Conservation (phyloP, 305 asterid species). For the Plantago lanceolata region DNA sequence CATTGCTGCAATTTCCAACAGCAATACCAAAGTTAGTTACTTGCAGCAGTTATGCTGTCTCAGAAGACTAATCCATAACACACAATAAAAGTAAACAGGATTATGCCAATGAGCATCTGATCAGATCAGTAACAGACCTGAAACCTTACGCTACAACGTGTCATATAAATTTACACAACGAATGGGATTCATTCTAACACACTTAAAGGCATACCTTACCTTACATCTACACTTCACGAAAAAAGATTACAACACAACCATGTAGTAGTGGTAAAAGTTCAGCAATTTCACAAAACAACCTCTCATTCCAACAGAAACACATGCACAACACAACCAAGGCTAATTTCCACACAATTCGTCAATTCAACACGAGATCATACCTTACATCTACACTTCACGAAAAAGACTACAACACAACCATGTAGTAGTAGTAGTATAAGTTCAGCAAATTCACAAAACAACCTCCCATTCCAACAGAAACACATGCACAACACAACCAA, state of each 20-base stretch:
- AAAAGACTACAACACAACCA: neutral
- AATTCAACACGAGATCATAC: neutral
- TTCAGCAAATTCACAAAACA: neutral
- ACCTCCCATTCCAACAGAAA: neutral
- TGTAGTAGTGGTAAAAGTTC: neutral
- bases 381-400: neutral
- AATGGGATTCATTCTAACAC: too few species aligned
- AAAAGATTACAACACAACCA: neutral
- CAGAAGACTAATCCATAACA: neutral
- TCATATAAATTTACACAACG: too few species aligned
- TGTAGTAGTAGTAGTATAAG: neutral
- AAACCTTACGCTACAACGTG: too few species aligned
- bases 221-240: neutral
- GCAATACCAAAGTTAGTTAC: slow-evolving; percentile 7
- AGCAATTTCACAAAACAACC: neutral
- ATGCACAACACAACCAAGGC: neutral
- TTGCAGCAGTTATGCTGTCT: slow-evolving; percentile 1
- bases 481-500: neutral
- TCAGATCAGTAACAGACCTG: neutral
- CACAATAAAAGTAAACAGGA: slow-evolving; percentile 11
- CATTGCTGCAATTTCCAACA: slow-evolving; percentile 52
- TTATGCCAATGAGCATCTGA: neutral
- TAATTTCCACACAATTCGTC: neutral
- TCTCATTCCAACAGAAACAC: neutral
- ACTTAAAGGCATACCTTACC: too few species aligned